Conservation (phyloP, 495 filamentous ascomycete species). For the Immersiella caudata region DNA sequence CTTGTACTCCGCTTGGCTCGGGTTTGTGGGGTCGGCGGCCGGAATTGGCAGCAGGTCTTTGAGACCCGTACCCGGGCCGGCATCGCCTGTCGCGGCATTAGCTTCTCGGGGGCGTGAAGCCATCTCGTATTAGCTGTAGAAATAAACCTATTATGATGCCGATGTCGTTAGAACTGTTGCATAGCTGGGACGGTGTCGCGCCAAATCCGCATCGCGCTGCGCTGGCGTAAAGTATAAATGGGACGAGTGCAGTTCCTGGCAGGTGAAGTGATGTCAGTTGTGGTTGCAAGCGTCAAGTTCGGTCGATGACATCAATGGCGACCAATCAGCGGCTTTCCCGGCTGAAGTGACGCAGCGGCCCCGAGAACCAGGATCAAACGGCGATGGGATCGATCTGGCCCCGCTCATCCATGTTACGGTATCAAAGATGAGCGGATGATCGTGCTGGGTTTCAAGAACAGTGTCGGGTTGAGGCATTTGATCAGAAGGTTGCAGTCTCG, state of each 20-base stretch:
- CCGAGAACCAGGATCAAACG: conserved; percentile 3
- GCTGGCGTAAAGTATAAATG: background rate
- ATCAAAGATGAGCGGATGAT: too few species aligned
- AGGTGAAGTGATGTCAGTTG: conserved; percentile 1
- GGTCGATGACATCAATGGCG: conserved; percentile 36
- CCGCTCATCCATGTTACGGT: background rate
- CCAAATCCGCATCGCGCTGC: background rate
- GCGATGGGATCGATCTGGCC: background rate
- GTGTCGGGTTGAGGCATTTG: too few species aligned
- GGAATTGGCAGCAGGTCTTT: conserved; percentile 43
- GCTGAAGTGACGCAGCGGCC: conserved; percentile 22
- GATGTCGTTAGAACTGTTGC: background rate
- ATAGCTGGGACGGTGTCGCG: background rate
- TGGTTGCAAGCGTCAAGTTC: background rate
- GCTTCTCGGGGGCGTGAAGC: conserved; percentile 3
- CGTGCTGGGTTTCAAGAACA: too few species aligned
- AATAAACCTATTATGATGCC: background rate
- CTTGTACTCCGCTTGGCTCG: conserved; percentile 26
- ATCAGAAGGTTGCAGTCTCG: too few species aligned
- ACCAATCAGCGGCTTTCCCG: conserved; percentile 21
- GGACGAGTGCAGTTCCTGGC: background rate
- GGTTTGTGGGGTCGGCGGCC: conserved; percentile 33
- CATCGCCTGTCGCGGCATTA: conserved; percentile 26
- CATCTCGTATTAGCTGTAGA: conserved; percentile 1
- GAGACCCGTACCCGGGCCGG: conserved; percentile 31